These are phyloP conservation scores for Metahyphopichia silvanorum DNA, from an alignment of 805 yeast species.

Conservation along the genomic window DNA sequence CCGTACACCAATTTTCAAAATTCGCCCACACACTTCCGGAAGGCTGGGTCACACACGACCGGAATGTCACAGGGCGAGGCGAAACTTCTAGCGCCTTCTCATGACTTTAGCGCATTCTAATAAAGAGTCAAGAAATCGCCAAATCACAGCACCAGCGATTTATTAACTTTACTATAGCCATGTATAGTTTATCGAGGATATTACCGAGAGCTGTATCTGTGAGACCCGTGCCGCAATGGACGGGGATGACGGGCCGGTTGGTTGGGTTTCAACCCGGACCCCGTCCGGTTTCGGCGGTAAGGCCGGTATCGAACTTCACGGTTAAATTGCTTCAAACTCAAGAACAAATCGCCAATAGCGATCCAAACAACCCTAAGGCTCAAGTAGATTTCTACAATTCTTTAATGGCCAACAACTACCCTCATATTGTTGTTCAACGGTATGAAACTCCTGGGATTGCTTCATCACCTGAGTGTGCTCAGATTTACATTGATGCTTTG, in stretches of 20 bases:
- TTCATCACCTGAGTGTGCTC: constrained; percentile 72
- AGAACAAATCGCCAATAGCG: constrained; percentile 86
- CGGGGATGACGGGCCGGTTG: not conserved
- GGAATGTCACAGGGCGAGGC: too few relatives aligned
- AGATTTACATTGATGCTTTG: constrained; percentile 77
- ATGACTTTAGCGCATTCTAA: too few relatives aligned
- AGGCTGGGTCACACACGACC: too few relatives aligned
- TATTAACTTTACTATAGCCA: too few relatives aligned
- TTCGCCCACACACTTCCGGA: too few relatives aligned
- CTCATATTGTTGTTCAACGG: constrained; percentile 94
- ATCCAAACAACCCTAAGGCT: constrained; percentile 59
- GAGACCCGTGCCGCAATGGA: not conserved
- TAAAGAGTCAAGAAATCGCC: too few relatives aligned
- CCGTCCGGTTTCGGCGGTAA: not conserved
- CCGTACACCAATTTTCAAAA: too few relatives aligned
- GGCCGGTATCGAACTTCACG: constrained; percentile 23
- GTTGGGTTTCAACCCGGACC: not conserved
- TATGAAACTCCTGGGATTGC: constrained; percentile 95
- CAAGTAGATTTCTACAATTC: constrained; percentile 85
- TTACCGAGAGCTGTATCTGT: constrained; percentile 3
- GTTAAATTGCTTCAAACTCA: constrained; percentile 35
- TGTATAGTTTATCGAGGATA: constrained; percentile 6
- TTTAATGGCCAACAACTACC: constrained; percentile 76
- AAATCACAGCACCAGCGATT: too few relatives aligned
- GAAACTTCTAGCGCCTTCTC: too few relatives aligned